phyloP scores from a whole-genome alignment of 2,329 filamentous ascomycete genomes.

The Parastagonospora avenae region DNA sequence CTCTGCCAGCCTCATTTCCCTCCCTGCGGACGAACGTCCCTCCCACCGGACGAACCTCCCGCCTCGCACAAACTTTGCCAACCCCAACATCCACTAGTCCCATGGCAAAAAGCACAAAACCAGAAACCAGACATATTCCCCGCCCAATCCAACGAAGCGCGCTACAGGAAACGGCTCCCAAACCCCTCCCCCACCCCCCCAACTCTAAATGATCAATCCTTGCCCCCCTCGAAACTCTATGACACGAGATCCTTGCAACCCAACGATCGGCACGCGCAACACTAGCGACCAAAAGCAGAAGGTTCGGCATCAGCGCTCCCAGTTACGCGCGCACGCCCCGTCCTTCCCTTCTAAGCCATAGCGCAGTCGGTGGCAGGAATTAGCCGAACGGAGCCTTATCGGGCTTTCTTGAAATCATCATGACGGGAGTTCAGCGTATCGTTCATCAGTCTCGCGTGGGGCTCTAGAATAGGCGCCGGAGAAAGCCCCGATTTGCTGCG shows the following conservation, averaged over 20 bases:
- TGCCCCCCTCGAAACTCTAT: no score
- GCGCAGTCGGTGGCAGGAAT: background rate
- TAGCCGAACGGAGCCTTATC: no score
- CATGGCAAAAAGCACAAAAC: no score
- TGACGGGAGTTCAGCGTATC: background rate
- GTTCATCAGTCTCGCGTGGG: slow-evolving; percentile 2
- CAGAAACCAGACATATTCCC: no score
- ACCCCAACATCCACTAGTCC: no score
- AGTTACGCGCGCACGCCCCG: background rate
- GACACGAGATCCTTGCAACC: background rate
- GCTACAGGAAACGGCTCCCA: no score
- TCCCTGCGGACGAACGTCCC: background rate
- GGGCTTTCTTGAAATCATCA: no score
- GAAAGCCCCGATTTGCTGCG: slow-evolving; percentile 1
- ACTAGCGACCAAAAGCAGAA: slow-evolving; percentile 1
- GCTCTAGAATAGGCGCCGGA: background rate
- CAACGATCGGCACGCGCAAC: background rate
- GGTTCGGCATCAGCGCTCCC: background rate
- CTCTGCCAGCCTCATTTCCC: background rate
- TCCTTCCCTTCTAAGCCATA: background rate
- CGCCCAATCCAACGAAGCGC: no score
- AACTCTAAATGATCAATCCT: no score
- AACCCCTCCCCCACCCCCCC: no score
- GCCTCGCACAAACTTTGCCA: no score
- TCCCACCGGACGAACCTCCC: background rate